Base-by-base conservation (phyloP, 495 filamentous ascomycete species). In the Neurospora tetraspora region DNA sequence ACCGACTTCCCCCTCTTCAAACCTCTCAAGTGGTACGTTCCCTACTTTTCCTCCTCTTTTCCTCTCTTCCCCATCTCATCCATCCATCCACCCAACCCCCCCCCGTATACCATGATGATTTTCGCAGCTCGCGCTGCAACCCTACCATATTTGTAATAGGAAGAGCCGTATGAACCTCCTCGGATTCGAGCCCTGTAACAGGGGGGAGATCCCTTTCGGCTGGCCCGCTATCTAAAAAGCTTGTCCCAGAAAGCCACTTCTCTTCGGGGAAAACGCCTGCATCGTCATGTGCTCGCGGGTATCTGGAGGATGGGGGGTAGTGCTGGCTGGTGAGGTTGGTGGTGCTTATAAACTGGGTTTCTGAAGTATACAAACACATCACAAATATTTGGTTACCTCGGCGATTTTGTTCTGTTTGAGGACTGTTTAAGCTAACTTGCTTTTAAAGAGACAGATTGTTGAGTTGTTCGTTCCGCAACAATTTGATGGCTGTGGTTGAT, bases 101-200 rank as follows among this genome's bases (percentile, higher is more conserved):
- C 53, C 70, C 34, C 10, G 73, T 72, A 74, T 77, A 76, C 75
- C 70, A 85, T 85, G 84, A 85, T 85, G 84, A 85, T 79, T 73
- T 83, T 75, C 79, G 82, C 83, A 83, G 80, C 79, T 78, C 79
- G 80, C 77, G 81, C 83, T 83, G 83, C 83, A 78, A 84, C 84
- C 82, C 82, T 84, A 27, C 76, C 76, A 78, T 71, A 45, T 69
- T 40, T 73, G 23, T 74, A 78, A 80, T 85, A 85, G 84, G 84
- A 85, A 85, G 84, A 85, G 84, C 84, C 84, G 84, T 85, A 80
- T 85, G 81, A 85, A 82, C 82, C 82, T 59, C 74, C 78, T 72
- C 74, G 73, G 59, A 68, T 73, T 73, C 69, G 20, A 39, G 20
- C 23, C 36, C 39, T 39, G 7, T 69, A 45, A 20, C 43, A 9